A percentile compares a stretch with the other conserved stretches of the same genome.
phyloP scores from a whole-genome alignment of 208 protist genomes.

The Angomonas deanei region DNA sequence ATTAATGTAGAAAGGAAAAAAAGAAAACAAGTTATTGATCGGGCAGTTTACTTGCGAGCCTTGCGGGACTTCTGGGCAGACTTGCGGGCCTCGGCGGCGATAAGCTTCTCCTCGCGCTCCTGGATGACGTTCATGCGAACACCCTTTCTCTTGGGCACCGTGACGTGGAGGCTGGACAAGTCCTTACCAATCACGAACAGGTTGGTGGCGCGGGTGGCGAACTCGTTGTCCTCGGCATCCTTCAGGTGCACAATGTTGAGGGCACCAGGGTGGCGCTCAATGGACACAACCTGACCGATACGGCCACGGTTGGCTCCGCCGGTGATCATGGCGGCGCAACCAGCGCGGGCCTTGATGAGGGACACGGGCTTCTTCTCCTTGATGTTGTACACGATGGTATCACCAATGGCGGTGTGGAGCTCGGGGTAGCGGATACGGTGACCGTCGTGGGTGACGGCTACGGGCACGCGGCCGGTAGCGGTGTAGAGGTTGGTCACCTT shows the following conservation, averaged over 20 bases:
- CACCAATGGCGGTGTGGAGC: slow-evolving; percentile 93
- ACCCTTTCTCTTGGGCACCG: slow-evolving; percentile 96
- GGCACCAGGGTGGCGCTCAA: slow-evolving; percentile 93
- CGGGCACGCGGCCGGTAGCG: slow-evolving; percentile 93
- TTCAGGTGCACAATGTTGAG: slow-evolving; percentile 98
- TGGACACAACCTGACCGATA: slow-evolving; percentile 94
- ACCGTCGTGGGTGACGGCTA: slow-evolving; percentile 98
- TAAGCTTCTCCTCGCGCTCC: slow-evolving; percentile 82
- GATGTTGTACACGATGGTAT: slow-evolving; percentile 98
- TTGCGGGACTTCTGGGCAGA: slow-evolving; percentile 42
- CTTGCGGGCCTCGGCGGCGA: slow-evolving; percentile 71
- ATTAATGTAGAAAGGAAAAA: slow-evolving; percentile 4
- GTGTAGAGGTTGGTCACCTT: slow-evolving; percentile 91
- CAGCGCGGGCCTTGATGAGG: slow-evolving; percentile 85
- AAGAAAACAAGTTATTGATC: slow-evolving; percentile 6
- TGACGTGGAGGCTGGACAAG: slow-evolving; percentile 84
- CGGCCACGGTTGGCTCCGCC: slow-evolving; percentile 97
- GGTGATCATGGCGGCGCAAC: slow-evolving; percentile 96
- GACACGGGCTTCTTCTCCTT: slow-evolving; percentile 93
- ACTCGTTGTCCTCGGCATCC: slow-evolving; percentile 89
- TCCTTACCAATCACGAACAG: slow-evolving; percentile 98
- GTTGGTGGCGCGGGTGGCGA: slow-evolving; percentile 98
- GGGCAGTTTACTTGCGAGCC: slow-evolving; percentile 30
- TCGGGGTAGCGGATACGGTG: slow-evolving; percentile 99
- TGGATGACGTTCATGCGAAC: slow-evolving; percentile 88